Evolutionary conservation across 2,329 filamentous ascomycete genomes (phyloP).

Genomic region (Nemania sp.): DNA sequence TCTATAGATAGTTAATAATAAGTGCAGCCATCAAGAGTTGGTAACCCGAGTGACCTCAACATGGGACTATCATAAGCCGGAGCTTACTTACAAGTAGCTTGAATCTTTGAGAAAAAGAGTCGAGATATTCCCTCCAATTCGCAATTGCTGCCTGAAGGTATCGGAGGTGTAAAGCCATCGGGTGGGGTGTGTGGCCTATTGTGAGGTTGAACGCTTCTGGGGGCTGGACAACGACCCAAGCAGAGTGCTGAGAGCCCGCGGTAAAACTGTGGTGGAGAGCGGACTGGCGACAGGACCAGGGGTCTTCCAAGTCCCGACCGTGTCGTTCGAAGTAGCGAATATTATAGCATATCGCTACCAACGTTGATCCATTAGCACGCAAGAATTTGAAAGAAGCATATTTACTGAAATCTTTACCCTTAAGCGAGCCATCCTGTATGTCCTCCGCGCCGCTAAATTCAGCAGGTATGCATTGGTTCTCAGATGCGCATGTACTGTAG

Average conservation of each 20-base stretch:
- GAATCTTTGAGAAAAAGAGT: constrained; percentile 7
- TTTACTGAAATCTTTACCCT: not conserved
- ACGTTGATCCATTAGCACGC: not conserved
- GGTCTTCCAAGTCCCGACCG: constrained; percentile 31
- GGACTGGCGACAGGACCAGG: constrained; percentile 38
- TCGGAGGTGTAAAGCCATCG: constrained; percentile 29
- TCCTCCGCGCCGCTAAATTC: not conserved
- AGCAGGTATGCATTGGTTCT: not conserved
- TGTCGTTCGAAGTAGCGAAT: constrained; percentile 36
- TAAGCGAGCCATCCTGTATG: too few relatives aligned
- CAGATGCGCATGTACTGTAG: constrained; percentile 16
- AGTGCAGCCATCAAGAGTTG: not conserved
- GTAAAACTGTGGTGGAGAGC: constrained; percentile 29
- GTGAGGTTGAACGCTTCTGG: constrained; percentile 7
- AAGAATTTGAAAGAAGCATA: not conserved
- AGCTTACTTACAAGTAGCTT: not conserved
- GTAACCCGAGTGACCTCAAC: not conserved
- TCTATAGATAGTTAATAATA: not conserved
- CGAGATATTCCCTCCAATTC: constrained; percentile 37
- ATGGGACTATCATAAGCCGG: too few relatives aligned
- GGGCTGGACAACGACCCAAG: constrained; percentile 34
- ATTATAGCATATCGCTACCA: constrained; percentile 32
- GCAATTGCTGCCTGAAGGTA: constrained; percentile 22
- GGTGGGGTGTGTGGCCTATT: constrained; percentile 2
- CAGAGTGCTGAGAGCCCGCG: not conserved